Conservation (phyloP, 306 rosid species). For the Calophaca sinica region DNA sequence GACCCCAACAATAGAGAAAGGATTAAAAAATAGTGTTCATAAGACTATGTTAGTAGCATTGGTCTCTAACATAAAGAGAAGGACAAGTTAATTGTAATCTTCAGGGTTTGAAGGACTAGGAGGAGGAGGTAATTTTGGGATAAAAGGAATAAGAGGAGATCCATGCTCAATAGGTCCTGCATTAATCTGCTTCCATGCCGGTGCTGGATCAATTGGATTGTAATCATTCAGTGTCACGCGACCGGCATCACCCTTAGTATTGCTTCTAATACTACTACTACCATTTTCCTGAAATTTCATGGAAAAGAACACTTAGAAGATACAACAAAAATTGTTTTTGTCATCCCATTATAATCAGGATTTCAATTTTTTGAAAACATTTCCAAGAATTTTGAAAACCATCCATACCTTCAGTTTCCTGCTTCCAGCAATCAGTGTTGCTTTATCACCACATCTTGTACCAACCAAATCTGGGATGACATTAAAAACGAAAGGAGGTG, state of each 20-base stretch:
- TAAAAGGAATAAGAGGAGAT: slow-evolving; percentile 68
- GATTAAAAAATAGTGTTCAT: not conserved
- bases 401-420: slow-evolving; percentile 75
- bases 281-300: slow-evolving; percentile 58
- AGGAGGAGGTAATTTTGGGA: slow-evolving; percentile 74
- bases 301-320: slow-evolving; percentile 34
- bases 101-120: slow-evolving; percentile 51
- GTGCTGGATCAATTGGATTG: slow-evolving; percentile 67
- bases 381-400: not conserved
- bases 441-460: slow-evolving; percentile 43
- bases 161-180: slow-evolving; percentile 83
- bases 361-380: too few relatives aligned
- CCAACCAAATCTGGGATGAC: slow-evolving; percentile 46
- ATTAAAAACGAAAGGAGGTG: not conserved
- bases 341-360: too few relatives aligned
- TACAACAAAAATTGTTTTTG: not conserved
- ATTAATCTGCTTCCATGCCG: slow-evolving; percentile 55
- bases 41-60: not conserved
- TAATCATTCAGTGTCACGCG: slow-evolving; percentile 65
- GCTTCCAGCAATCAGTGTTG: slow-evolving; percentile 37
- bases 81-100: slow-evolving; percentile 17
- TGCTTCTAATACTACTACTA: not conserved
- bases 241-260: slow-evolving; percentile 26
- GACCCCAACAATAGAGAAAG: not conserved
- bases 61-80: not conserved